Evolutionary conservation across 2,329 filamentous ascomycete species (phyloP).

Genomic region (Cadophora malorum): DNA sequence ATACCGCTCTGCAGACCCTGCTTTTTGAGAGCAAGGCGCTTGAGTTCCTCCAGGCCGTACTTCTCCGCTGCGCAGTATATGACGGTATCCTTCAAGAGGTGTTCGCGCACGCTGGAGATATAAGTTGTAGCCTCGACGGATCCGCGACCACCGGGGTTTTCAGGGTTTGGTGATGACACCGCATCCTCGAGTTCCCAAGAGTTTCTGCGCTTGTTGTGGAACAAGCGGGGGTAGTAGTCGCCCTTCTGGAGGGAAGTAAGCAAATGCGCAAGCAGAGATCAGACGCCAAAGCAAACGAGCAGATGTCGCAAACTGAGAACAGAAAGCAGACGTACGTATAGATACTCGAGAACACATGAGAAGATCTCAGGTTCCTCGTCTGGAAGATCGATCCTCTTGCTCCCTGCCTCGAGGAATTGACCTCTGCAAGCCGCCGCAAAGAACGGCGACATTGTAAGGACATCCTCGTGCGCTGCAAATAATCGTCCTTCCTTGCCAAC

Average conservation of each 20-base stretch:
- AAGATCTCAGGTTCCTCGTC: slow-evolving; percentile 90
- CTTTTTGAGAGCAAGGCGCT: slow-evolving; percentile 89
- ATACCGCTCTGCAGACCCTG: slow-evolving; percentile 90
- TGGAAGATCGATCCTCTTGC: slow-evolving; percentile 76
- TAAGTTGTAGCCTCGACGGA: slow-evolving; percentile 79
- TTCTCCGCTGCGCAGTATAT: slow-evolving; percentile 92
- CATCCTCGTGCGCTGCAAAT: slow-evolving; percentile 95
- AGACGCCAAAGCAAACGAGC: not conserved
- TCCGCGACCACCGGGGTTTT: slow-evolving; percentile 63
- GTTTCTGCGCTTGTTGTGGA: slow-evolving; percentile 85
- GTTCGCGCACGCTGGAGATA: slow-evolving; percentile 74
- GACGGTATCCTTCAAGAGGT: slow-evolving; percentile 88
- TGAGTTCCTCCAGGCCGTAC: slow-evolving; percentile 91
- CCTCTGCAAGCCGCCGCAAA: slow-evolving; percentile 76
- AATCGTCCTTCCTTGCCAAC: slow-evolving; percentile 85
- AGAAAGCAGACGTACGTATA: slow-evolving; percentile 62
- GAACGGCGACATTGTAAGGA: slow-evolving; percentile 84
- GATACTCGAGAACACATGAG: slow-evolving; percentile 91
- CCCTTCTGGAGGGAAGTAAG: slow-evolving; percentile 40
- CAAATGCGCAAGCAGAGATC: not conserved
- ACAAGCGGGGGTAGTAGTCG: slow-evolving; percentile 74
- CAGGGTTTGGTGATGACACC: slow-evolving; percentile 60
- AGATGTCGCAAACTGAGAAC: not conserved
- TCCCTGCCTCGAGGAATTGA: slow-evolving; percentile 76
- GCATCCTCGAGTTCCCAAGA: slow-evolving; percentile 88